Base-by-base conservation (phyloP, 2,329 filamentous ascomycete species). In the Aspergillus sp. region DNA sequence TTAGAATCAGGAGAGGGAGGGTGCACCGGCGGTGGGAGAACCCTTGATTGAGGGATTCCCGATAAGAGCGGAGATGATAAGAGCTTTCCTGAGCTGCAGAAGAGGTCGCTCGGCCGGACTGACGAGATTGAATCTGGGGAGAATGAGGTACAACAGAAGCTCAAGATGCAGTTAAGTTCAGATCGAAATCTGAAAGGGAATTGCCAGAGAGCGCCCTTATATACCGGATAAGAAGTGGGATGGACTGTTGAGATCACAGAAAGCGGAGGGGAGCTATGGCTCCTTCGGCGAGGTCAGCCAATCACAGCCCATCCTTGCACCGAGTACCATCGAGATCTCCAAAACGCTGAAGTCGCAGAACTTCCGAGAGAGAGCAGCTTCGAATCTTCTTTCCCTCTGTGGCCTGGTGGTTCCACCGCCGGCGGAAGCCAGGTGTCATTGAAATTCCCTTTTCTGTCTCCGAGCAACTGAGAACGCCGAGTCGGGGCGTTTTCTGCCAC, bases 251-350 rank as follows among this genome's bases (percentile, higher is more conserved):
- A 30, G 44, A 33, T 54, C 44, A 41, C 44, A 42, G 44, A 20
- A 37, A 30, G 34, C 19, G 46, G n/a, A 37, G 42, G 33, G 22
- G 42, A 51, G 45, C 41, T 54, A 40, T 33, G 24, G 30, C 30
- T 54, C 22, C 45, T 39, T 60, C 58, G 58, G 58, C 58, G 58
- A 48, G 52, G 17, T 44, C 8, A 7, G n/a, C 58, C 58, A 60
- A 60, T 60, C 55, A 60, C 4, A 9, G 24, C 0, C 2, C 34
- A 20, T 33, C 15, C 20, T 22, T 49, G 40, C 47, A 53, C 54
- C 58, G 58, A 58, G 17, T 39, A 9, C 41, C 37, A 49, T 55
- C 45, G 37, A 50, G 37, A 37, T 40, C 53, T 55, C 46, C 45
- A 55, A 49, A 39, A 40, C 15, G 17, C 45, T 39, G 40, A 42